Conservation (phyloP, 768 basidiomycete genomes). For the Boletus insuetus region DNA sequence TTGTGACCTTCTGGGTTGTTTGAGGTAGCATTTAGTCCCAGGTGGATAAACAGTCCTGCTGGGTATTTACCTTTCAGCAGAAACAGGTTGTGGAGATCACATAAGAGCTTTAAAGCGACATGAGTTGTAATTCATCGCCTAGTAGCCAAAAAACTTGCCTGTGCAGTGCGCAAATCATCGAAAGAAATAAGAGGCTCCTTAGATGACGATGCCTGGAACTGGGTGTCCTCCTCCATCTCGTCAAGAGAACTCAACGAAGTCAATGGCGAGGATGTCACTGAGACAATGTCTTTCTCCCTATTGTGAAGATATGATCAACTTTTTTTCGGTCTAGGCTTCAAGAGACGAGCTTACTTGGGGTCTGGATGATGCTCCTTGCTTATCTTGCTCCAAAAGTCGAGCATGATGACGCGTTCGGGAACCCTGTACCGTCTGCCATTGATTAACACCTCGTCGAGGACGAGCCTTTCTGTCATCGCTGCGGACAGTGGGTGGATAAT, state of each 20-base stretch:
- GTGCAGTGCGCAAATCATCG: constrained; percentile 58
- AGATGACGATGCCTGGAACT: constrained; percentile 21
- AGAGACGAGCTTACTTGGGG: constrained; percentile 37
- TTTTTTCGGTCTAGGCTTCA: not conserved
- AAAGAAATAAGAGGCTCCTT: constrained; percentile 30
- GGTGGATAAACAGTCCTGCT: not conserved
- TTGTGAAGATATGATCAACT: not conserved
- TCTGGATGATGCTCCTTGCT: constrained; percentile 42
- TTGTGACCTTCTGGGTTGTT: not conserved
- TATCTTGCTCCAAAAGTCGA: constrained; percentile 95
- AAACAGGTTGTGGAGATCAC: constrained; percentile 32
- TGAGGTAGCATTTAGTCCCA: not conserved
- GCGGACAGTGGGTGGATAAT: constrained; percentile 67
- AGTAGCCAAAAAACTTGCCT: constrained; percentile 39
- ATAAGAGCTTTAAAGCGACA: constrained; percentile 35
- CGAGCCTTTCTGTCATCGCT: constrained; percentile 45
- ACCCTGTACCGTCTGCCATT: constrained; percentile 90
- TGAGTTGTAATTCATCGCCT: constrained; percentile 13
- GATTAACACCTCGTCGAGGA: constrained; percentile 80
- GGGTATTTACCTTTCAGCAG: constrained; percentile 11
- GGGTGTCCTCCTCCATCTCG: constrained; percentile 43
- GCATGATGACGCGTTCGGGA: constrained; percentile 85
- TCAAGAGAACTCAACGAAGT: constrained; percentile 74
- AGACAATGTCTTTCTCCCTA: constrained; percentile 34
- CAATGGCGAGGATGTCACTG: constrained; percentile 65